Base-by-base conservation (phyloP, 23 red algal genomes). In the Gracilaria vermiculophylla region DNA sequence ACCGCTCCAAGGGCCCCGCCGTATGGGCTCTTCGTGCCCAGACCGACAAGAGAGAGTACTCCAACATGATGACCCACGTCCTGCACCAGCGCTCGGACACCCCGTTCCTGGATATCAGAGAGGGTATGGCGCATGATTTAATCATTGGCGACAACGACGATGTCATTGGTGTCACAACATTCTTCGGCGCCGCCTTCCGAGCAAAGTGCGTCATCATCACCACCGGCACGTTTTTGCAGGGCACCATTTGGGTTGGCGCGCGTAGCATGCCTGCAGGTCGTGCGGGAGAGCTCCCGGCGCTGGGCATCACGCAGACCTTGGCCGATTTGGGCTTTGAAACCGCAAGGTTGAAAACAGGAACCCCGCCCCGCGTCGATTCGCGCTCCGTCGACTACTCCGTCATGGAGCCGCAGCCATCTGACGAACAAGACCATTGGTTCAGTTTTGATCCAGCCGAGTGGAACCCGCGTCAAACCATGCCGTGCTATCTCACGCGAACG, bases 21-120 rank as follows among this genome's bases (percentile, higher is more conserved):
- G 92, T 99, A 12, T 95, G 97, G 93, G 97, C 97, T 20, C 82
- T 99, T 48, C 92, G 97, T 53, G 97, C 97, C 37, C 97, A 99
- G 83, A 99, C 93, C 20, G 97, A 95, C 70, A 99, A 99, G 87
- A 76, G 93, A 8, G 97, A 99, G 81, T 99, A 95, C 64, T 95
- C 97, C 25, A 79, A 83, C 47, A 85, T 93, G 82, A 99, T 99
- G 97, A 76, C 83, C 35, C 7, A 35, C 52, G 92, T 95, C 49
- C 85, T 99, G 48, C 80, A 95, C 39, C 53, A 95, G 77, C 42
- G 73, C 2, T 31, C 66, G 5, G 15, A 27, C 16, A 44, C 39
- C 0, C 53, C 92, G 20, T 87, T 83, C 39, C 75, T 99, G 0
- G 90, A 92, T 62, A 80, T 96, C 53, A 82, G 97, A n/a, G 97